These are phyloP conservation scores for Alternaria sp. DNA, from an alignment of 2,329 filamentous ascomycete genomes.

Conservation along the genomic window DNA sequence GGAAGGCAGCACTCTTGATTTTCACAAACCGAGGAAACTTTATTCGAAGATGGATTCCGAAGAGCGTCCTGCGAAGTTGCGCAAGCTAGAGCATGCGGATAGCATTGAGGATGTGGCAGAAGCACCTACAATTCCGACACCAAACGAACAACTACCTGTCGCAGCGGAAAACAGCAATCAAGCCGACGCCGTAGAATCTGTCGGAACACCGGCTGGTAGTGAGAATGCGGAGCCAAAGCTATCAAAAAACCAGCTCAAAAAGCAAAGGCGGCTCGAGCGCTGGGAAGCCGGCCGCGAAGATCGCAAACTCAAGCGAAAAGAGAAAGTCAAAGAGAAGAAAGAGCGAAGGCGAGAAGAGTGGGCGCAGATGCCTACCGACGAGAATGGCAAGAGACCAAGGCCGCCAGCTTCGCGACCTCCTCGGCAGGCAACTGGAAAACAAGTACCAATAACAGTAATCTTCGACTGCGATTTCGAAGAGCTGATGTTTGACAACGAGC, in stretches of 20 bases:
- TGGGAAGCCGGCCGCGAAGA: conserved; percentile 75
- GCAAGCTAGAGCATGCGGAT: conserved; percentile 55
- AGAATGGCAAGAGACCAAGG: conserved; percentile 24
- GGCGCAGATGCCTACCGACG: conserved; percentile 42
- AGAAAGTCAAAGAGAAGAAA: conserved; percentile 61
- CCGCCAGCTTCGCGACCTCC: conserved; percentile 24
- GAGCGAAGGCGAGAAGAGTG: conserved; percentile 58
- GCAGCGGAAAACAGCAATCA: conserved; percentile 18
- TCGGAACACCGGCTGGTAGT: conserved; percentile 6
- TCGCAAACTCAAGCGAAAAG: conserved; percentile 64
- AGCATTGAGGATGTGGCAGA: conserved; percentile 14
- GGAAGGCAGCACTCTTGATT: conserved; percentile 4
- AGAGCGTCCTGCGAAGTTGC: conserved; percentile 62
- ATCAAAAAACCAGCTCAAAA: conserved; percentile 89
- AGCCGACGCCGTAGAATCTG: neutral
- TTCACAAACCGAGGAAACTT: neutral
- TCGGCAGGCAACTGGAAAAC: conserved; percentile 50
- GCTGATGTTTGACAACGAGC: conserved; percentile 86
- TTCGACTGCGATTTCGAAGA: conserved; percentile 93
- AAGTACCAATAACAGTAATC: conserved; percentile 79
- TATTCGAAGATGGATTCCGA: conserved; percentile 59
- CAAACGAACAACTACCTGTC: conserved; percentile 17
- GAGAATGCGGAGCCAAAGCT: conserved; percentile 50
- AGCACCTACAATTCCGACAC: conserved; percentile 13
- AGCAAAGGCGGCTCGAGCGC: conserved; percentile 70